Percentiles rank a stretch among this genome's conserved stretches.
These are phyloP conservation scores for Barbatosphaeria neglecta DNA, from an alignment of 495 filamentous ascomycete genomes.

Conservation along the genomic window DNA sequence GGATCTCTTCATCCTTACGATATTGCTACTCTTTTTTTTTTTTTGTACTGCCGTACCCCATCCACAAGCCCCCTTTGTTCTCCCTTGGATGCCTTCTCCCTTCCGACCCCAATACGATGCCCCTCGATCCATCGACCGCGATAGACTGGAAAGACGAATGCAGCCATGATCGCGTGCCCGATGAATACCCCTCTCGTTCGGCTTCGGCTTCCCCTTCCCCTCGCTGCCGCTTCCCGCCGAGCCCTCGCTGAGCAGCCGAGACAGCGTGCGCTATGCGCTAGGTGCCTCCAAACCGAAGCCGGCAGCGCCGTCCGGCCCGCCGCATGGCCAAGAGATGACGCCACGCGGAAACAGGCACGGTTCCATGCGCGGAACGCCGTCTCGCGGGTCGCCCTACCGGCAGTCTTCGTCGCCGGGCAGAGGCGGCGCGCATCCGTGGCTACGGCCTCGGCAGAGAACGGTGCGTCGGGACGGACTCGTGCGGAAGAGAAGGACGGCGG, in stretches of 20 bases:
- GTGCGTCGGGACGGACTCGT: slow-evolving; percentile 6
- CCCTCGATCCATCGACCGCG: not conserved
- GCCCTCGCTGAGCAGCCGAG: not conserved
- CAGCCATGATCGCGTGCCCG: not conserved
- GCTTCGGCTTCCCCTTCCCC: not conserved
- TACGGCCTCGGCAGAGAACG: slow-evolving; percentile 16
- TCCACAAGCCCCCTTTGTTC: no score
- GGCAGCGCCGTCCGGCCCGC: not conserved
- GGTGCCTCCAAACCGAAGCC: not conserved
- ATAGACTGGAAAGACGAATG: not conserved
- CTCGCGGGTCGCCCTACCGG: slow-evolving; percentile 6
- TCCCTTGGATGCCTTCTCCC: no score
- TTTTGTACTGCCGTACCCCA: no score
- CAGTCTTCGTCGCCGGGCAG: slow-evolving; percentile 10
- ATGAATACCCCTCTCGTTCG: not conserved
- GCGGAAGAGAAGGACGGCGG: not conserved
- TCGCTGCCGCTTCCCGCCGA: not conserved
- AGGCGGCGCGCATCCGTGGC: slow-evolving; percentile 20
- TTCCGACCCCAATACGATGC: no score
- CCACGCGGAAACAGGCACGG: no score
- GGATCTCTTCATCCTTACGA: no score
- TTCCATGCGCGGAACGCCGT: not conserved
- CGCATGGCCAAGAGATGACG: not conserved
- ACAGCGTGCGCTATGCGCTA: not conserved
- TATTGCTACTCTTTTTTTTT: no score